Percentiles rank a stretch among this genome's conserved stretches.
Evolutionary conservation across 352 stramenopile species (phyloP).

Genomic region (Phytophthora nicotianae): DNA sequence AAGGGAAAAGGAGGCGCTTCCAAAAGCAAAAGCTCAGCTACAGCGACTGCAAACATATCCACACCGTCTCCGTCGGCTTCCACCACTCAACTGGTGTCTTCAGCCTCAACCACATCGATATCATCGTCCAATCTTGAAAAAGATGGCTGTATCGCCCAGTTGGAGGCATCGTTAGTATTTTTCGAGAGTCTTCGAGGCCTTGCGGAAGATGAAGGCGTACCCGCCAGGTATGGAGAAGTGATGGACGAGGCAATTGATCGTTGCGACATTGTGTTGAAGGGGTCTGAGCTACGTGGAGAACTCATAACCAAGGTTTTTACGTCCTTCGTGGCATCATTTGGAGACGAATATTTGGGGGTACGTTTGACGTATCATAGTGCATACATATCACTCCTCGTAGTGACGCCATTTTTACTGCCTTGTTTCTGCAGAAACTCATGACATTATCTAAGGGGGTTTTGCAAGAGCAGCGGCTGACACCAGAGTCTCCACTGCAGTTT

Average conservation of each 20-base stretch:
- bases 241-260: conserved; percentile 55
- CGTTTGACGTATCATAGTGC: conserved; percentile 4
- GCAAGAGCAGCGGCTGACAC: conserved; percentile 63
- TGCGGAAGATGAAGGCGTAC: conserved; percentile 48
- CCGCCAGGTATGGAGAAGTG: conserved; percentile 37
- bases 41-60: conserved; percentile 6
- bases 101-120: conserved; percentile 22
- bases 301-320: conserved; percentile 74
- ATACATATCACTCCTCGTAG: not conserved
- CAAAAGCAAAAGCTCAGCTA: conserved; percentile 25
- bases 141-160: conserved; percentile 30
- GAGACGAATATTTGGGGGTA: conserved; percentile 73
- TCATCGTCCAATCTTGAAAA: conserved; percentile 63
- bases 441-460: conserved; percentile 62
- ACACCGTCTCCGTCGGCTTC: conserved; percentile 31
- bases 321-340: conserved; percentile 59
- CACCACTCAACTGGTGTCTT: conserved; percentile 33
- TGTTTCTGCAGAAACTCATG: conserved; percentile 54
- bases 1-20: conserved; percentile 33
- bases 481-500: conserved; percentile 67
- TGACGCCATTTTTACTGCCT: not conserved
- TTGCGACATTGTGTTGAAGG: conserved; percentile 71
- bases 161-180: conserved; percentile 49
- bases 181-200: conserved; percentile 61
- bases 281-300: conserved; percentile 67